A percentile compares a stretch with the other conserved stretches of the same genome.
phyloP scores from a whole-genome alignment of 805 yeast species.

The Zygosaccharomyces bisporus region DNA sequence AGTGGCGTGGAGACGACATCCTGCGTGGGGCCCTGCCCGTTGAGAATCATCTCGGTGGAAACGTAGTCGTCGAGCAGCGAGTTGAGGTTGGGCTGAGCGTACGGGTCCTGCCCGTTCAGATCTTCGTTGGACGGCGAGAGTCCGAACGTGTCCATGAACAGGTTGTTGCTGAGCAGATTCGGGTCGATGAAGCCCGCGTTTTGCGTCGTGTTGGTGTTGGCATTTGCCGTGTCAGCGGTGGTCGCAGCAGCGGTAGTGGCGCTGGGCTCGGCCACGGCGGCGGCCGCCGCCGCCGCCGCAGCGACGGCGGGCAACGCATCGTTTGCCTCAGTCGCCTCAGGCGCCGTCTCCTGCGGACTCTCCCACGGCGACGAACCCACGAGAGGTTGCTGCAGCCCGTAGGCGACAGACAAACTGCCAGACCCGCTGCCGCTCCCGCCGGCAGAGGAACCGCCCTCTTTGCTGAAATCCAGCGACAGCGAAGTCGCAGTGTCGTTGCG shows the following conservation, averaged over 20 bases:
- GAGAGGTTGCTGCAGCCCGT: neutral
- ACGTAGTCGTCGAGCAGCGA: slow-evolving; percentile 19
- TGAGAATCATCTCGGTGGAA: slow-evolving; percentile 12
- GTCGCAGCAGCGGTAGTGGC: neutral
- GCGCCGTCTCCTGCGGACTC: neutral
- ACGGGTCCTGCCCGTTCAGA: slow-evolving; percentile 5
- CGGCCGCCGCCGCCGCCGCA: no score
- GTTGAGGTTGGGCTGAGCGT: slow-evolving; percentile 10
- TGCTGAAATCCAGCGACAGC: slow-evolving; percentile 6
- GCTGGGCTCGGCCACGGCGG: neutral
- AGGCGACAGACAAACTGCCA: neutral
- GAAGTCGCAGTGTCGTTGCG: slow-evolving; percentile 2
- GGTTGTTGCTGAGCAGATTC: slow-evolving; percentile 16
- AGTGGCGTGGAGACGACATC: slow-evolving; percentile 19
- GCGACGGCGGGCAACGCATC: no score
- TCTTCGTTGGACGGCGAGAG: slow-evolving; percentile 9
- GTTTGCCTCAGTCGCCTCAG: neutral
- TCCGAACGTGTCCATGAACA: slow-evolving; percentile 17
- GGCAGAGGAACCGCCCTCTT: slow-evolving; percentile 1
- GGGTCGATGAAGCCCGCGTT: slow-evolving; percentile 18
- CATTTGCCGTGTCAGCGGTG: neutral
- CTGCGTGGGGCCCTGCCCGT: slow-evolving; percentile 4
- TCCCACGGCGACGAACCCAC: slow-evolving; percentile 1
- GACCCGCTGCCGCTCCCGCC: slow-evolving; percentile 2
- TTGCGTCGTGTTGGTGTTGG: neutral